Evolutionary conservation across 1,284 basidiomycete species (phyloP), one percentile per base, ranked within the genome.

Genomic region (Pyrrhoderma noxium): DNA sequence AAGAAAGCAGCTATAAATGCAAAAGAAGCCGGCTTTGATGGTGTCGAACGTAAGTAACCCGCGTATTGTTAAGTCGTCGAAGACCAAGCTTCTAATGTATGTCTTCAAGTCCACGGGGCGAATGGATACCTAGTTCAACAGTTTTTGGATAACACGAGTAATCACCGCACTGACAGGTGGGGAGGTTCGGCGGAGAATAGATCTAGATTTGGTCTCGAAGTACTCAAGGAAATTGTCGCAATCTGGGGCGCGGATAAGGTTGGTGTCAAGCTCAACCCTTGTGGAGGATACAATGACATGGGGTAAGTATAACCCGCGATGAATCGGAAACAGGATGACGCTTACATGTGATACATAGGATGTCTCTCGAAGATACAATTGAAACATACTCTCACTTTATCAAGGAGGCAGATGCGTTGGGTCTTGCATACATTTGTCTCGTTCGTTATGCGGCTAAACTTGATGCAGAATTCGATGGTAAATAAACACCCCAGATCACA

Each of bases 21-120:
- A 2, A 72, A 77, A 44, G 68, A 72, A 58, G 79, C 80, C 21
- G 82, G 81, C 0, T 82, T 84, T 57, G 82, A 86, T 58, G 80
- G 80, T 31, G 74, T 83, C 27, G 81, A 85, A 66, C 45, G 72
- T 71, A 58, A 49, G 66, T 40, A 35, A 16, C 23, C 14, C 41
- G 3, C n/a, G 5, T 22, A 14, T 34, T 42, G 36, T 9, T 19
- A 9, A 8, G 3, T 25, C 21, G 16, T 31, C 40, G 2, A 11
- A 37, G 11, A 37, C 35, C 35, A 9, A 9, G 11, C 35, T 16
- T 37, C 35, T 37, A 9, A 9, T 37, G 18, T 14, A 46, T 8
- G 39, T 48, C 16, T 25, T 41, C 16, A 23, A 75, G 71, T 74
- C 7, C 74, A 74, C 44, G 68, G 62, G 1, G 71, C 71, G n/a